phyloP scores from a whole-genome alignment of 1,139 yeast species.

The Waltiozyma sp. region DNA sequence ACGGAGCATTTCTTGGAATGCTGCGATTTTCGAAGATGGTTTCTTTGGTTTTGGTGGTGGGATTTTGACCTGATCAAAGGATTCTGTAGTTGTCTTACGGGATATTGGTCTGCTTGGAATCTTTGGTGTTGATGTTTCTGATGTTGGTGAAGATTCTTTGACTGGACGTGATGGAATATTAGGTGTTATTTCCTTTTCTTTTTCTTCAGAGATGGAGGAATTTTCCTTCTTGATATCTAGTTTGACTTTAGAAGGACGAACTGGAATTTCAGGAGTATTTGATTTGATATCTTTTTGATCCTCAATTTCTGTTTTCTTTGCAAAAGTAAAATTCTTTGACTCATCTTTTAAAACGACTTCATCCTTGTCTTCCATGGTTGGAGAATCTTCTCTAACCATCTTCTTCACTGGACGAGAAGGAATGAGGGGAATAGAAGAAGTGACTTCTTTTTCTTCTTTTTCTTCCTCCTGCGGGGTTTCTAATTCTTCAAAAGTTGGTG shows the following conservation, averaged over 20 bases:
- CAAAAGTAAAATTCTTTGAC: too few relatives aligned
- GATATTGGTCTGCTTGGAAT: constrained; percentile 1
- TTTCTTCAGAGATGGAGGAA: neutral
- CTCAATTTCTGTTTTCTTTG: neutral
- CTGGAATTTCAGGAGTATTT: constrained; percentile 3
- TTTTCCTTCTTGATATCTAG: neutral
- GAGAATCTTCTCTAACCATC: neutral
- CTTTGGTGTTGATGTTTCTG: neutral
- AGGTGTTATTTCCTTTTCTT: constrained; percentile 3
- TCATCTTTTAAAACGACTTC: neutral
- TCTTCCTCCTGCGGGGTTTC: neutral
- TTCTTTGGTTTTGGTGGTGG: constrained; percentile 70
- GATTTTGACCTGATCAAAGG: constrained; percentile 18
- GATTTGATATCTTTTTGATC: neutral
- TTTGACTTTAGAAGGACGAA: neutral
- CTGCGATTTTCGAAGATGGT: constrained; percentile 67
- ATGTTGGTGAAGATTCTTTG: constrained; percentile 1
- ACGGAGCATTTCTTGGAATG: constrained; percentile 63
- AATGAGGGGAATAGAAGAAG: constrained; percentile 6
- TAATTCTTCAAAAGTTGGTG: neutral
- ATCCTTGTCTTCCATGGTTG: neutral
- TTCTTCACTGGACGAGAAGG: constrained; percentile 9
- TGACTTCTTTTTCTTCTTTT: neutral
- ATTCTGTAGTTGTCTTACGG: neutral
- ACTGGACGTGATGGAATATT: constrained; percentile 10